phyloP scores from a whole-genome alignment of 345 rosid species.

The Eucalyptus camaldulensis region DNA sequence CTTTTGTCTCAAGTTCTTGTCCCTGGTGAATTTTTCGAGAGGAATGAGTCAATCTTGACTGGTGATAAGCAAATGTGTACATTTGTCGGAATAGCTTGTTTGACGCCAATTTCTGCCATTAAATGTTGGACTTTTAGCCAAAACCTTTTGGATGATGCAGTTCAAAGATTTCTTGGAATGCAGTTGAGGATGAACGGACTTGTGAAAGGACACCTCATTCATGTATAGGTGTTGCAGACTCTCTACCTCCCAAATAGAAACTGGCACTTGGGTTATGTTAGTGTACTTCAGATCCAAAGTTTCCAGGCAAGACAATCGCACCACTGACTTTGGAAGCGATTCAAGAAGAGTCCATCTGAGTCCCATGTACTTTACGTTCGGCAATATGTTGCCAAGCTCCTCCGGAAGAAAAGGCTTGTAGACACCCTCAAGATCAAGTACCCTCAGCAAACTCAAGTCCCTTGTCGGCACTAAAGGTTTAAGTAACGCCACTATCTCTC shows the following conservation, averaged over 20 bases:
- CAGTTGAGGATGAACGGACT: neutral
- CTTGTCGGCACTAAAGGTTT: neutral
- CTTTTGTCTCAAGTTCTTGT: too few relatives aligned
- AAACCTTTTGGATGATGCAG: neutral
- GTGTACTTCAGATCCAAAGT: conserved; percentile 31
- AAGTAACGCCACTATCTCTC: neutral
- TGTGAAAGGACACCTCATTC: neutral
- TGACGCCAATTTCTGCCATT: too few relatives aligned
- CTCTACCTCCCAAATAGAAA: neutral
- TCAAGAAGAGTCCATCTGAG: conserved; percentile 14
- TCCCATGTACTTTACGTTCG: conserved; percentile 10
- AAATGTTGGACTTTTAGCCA: too few relatives aligned
- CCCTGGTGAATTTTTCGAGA: too few relatives aligned
- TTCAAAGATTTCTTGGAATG: neutral
- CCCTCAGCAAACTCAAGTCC: neutral
- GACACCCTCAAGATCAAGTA: conserved; percentile 19
- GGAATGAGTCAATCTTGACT: too few relatives aligned
- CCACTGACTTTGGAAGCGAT: conserved; percentile 5
- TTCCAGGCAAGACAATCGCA: conserved; percentile 8
- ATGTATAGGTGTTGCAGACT: conserved; percentile 8
- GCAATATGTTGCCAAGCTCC: neutral
- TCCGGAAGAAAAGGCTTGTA: conserved; percentile 14
- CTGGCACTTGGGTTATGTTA: conserved; percentile 1
- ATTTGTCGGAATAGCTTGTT: too few relatives aligned
- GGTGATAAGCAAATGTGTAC: too few relatives aligned